Percentiles rank a stretch among this genome's conserved stretches.
Conservation (phyloP, 257 asterid genomes). For the Solanum ahanhuiri region DNA sequence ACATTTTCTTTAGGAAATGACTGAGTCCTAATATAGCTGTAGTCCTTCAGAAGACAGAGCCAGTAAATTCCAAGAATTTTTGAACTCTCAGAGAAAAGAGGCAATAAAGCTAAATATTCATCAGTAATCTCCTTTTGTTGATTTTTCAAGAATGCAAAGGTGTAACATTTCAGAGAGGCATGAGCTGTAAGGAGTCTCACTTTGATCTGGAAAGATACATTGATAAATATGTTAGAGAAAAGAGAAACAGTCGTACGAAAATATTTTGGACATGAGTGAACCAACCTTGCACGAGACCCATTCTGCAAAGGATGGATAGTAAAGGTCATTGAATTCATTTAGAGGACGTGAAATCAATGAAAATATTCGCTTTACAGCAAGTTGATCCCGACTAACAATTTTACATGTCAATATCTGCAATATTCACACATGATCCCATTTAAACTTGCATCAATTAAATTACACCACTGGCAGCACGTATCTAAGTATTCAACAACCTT, state of each 20-base stretch:
- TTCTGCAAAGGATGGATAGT: conserved; percentile 97
- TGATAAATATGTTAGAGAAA: conserved; percentile 10
- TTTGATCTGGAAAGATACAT: conserved; percentile 59
- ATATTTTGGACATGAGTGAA: not conserved
- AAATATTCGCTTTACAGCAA: conserved; percentile 87
- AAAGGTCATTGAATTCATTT: conserved; percentile 79
- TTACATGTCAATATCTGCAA: conserved; percentile 94
- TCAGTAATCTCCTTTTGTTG: conserved; percentile 62
- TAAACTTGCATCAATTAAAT: conserved; percentile 14
- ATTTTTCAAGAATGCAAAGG: conserved; percentile 60
- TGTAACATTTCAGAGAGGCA: conserved; percentile 91
- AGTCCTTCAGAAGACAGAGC: conserved; percentile 87
- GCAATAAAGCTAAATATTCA: conserved; percentile 67
- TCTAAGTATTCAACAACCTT: conserved; percentile 41
- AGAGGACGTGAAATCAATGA: conserved; percentile 91
- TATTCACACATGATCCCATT: conserved; percentile 13
- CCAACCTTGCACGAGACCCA: conserved; percentile 99
- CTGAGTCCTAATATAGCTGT: conserved; percentile 50
- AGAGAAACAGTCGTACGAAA: not conserved
- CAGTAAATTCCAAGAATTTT: conserved; percentile 70
- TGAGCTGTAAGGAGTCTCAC: conserved; percentile 91
- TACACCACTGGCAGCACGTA: conserved; percentile 1
- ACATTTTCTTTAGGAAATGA: conserved; percentile 54
- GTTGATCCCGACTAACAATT: conserved; percentile 90
- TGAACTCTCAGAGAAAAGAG: conserved; percentile 77